phyloP scores from a whole-genome alignment of 768 basidiomycete genomes.

The Aureoboletus auriporus region DNA sequence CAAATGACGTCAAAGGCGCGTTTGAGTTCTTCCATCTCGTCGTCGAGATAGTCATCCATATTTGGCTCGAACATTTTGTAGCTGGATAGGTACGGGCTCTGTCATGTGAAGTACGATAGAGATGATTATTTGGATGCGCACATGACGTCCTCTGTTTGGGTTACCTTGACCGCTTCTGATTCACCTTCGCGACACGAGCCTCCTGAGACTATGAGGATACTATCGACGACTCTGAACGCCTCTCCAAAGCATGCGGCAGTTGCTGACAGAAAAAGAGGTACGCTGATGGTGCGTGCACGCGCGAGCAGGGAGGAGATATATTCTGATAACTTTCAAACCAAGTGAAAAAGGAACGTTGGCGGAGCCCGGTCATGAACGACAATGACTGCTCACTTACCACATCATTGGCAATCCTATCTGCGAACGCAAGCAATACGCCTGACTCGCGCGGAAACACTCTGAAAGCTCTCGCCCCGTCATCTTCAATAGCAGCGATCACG shows the following conservation, averaged over 20 bases:
- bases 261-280: slow-evolving; percentile 73
- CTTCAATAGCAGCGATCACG: slow-evolving; percentile 58
- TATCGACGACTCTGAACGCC: slow-evolving; percentile 81
- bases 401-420: slow-evolving; percentile 80
- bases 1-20: slow-evolving; percentile 70
- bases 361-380: too few relatives aligned
- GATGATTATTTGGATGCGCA: slow-evolving; percentile 35
- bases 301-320: slow-evolving; percentile 78
- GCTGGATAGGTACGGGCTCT: slow-evolving; percentile 35
- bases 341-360: too few relatives aligned
- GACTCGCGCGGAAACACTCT: slow-evolving; percentile 82
- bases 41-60: slow-evolving; percentile 97
- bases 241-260: slow-evolving; percentile 89
- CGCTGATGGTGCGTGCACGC: slow-evolving; percentile 71
- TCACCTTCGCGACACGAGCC: slow-evolving; percentile 2
- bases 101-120: slow-evolving; percentile 1
- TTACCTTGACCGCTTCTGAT: slow-evolving; percentile 35
- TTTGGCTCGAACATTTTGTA: slow-evolving; percentile 94
- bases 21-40: slow-evolving; percentile 84
- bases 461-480: slow-evolving; percentile 78
- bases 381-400: slow-evolving; percentile 52
- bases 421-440: slow-evolving; percentile 74
- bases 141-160: slow-evolving; percentile 79
- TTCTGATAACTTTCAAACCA: slow-evolving; percentile 65
- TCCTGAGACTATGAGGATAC: slow-evolving; percentile 54